A percentile compares a stretch with the other conserved stretches of the same genome.
These are phyloP conservation scores for Ustilago esculenta DNA, from an alignment of 1,284 basidiomycete species.

Conservation along the genomic window DNA sequence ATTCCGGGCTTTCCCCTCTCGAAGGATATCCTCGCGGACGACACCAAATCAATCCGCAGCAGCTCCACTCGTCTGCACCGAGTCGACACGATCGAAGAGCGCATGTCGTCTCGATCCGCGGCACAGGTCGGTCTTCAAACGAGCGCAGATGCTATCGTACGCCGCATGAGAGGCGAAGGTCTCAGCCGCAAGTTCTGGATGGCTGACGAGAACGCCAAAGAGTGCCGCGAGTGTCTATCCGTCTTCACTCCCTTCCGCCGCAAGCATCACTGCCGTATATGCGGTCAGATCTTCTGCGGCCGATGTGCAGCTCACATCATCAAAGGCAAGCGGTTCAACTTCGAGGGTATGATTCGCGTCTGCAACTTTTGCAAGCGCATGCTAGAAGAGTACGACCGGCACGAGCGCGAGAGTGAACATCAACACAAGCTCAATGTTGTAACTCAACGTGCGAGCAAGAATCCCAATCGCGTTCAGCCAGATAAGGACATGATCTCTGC, in stretches of 20 bases:
- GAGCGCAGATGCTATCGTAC: slow-evolving; percentile 59
- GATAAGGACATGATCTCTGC: slow-evolving; percentile 66
- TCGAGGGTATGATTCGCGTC: slow-evolving; percentile 88
- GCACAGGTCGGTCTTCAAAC: slow-evolving; percentile 50
- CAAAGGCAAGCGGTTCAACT: slow-evolving; percentile 90
- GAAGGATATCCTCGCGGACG: slow-evolving; percentile 62
- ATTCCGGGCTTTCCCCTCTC: slow-evolving; percentile 60
- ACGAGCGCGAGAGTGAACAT: slow-evolving; percentile 30
- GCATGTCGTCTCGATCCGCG: slow-evolving; percentile 19
- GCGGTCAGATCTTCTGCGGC: slow-evolving; percentile 66
- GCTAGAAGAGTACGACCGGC: slow-evolving; percentile 74
- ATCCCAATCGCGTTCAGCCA: slow-evolving; percentile 33
- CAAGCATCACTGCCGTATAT: slow-evolving; percentile 66
- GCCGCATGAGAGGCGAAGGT: slow-evolving; percentile 59
- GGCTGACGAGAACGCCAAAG: slow-evolving; percentile 87
- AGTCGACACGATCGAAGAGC: slow-evolving; percentile 50
- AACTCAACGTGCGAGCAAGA: slow-evolving; percentile 34
- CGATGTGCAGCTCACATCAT: slow-evolving; percentile 94
- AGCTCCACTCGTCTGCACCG: slow-evolving; percentile 48
- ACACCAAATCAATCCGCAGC: slow-evolving; percentile 54
- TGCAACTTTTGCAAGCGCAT: slow-evolving; percentile 94
- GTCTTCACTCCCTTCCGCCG: slow-evolving; percentile 62
- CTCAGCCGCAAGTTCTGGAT: slow-evolving; percentile 65
- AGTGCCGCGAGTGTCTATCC: slow-evolving; percentile 69
- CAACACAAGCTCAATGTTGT: slow-evolving; percentile 25